Percentiles rank a stretch among this genome's conserved stretches.
Evolutionary conservation across 768 basidiomycete genomes (phyloP).

Genomic region (Pleurotus djamor): DNA sequence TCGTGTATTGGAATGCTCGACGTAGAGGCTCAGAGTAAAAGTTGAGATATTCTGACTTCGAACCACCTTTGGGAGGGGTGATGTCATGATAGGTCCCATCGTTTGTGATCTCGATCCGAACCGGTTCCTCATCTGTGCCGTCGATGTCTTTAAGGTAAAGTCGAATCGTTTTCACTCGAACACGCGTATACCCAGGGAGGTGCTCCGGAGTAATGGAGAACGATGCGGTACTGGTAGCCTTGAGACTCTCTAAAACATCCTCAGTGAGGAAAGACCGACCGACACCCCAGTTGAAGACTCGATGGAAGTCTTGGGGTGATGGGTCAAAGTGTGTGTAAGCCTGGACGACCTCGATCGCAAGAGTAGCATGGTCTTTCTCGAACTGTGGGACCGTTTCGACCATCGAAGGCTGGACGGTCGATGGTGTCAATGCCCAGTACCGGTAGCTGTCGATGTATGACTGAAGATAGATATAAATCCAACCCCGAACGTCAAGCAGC

Average conservation of each 20-base stretch:
- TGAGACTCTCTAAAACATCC: not conserved
- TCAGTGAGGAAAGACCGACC: not conserved
- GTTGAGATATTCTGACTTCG: not conserved
- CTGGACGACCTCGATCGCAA: not conserved
- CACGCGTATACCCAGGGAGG: not conserved
- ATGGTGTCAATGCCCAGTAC: not conserved
- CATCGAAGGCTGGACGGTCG: not conserved
- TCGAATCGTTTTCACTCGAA: not conserved
- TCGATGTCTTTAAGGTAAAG: not conserved
- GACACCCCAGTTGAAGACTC: not conserved
- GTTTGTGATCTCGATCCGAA: not conserved
- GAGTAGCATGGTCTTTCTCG: not conserved
- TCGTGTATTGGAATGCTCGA: not conserved
- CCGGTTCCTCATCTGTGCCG: not conserved
- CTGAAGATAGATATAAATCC: not conserved
- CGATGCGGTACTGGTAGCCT: not conserved
- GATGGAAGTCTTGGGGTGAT: not conserved
- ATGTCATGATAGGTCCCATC: not conserved
- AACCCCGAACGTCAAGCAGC: not conserved
- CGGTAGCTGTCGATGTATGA: not conserved
- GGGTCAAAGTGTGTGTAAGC: not conserved
- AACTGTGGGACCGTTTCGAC: not conserved
- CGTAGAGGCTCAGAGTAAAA: not conserved
- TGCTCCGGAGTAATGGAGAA: not conserved
- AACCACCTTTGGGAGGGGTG: not conserved